Conservation (phyloP, 2,329 filamentous ascomycete species). For the Helicocarpus griseus region DNA sequence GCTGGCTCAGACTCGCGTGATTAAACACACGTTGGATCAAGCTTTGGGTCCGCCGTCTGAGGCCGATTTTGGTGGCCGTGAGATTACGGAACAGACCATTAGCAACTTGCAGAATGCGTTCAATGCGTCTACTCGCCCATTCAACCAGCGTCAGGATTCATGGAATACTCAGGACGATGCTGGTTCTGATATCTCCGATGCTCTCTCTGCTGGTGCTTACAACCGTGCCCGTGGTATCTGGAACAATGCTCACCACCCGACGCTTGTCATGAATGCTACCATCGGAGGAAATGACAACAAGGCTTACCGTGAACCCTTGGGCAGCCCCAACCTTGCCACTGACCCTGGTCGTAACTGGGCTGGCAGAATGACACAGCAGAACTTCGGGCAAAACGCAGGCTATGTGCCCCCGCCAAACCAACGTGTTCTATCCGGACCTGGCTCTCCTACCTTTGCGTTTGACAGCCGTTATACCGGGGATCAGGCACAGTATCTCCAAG, state of each 20-base stretch:
- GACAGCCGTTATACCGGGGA: conserved; percentile 24
- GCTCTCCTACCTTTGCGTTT: conserved; percentile 21
- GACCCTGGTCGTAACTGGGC: conserved; percentile 26
- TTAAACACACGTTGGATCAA: conserved; percentile 53
- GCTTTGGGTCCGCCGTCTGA: conserved; percentile 46
- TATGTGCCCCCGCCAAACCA: conserved; percentile 22
- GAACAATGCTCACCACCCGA: conserved; percentile 15
- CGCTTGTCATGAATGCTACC: conserved; percentile 11
- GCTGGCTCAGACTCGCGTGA: conserved; percentile 49
- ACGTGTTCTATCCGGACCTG: conserved; percentile 27
- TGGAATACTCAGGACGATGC: conserved; percentile 37
- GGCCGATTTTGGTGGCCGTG: conserved; percentile 38
- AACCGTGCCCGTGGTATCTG: conserved; percentile 28
- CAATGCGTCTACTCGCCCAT: conserved; percentile 39
- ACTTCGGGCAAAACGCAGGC: conserved; percentile 14
- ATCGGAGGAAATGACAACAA: conserved; percentile 21
- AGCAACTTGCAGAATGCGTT: conserved; percentile 43
- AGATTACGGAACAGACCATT: conserved; percentile 43
- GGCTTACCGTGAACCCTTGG: conserved; percentile 17
- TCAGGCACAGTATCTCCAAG: conserved; percentile 21
- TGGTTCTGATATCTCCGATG: conserved; percentile 36
- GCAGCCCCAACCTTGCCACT: conserved; percentile 16
- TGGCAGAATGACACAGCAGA: conserved; percentile 14
- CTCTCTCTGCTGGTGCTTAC: conserved; percentile 32
- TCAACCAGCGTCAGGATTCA: conserved; percentile 31